Evolutionary conservation across 441 rosid genomes (phyloP), one percentile per base, ranked within the genome.

Genomic region (Geranium incanum): DNA sequence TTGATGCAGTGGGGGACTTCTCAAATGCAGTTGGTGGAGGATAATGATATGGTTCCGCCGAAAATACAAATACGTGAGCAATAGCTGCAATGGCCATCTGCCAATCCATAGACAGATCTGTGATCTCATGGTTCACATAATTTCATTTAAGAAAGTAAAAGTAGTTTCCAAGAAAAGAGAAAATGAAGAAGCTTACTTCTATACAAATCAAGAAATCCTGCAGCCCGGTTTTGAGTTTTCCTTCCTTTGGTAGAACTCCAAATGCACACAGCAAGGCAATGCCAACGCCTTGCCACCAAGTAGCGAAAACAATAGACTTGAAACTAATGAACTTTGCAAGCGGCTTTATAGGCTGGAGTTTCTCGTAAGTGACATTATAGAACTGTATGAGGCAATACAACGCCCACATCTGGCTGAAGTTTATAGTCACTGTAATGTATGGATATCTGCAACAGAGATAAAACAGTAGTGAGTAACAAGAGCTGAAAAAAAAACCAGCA

Each of bases 341-440:
- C 0, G 97, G 97, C 82, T 81, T 90, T 77, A 92, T 92, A 5
- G 84, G 83, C 69, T 77, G 80, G 52, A 94, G 93, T 16, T 86
- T 82, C 79, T 90, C 92, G 41, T 88, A 93, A 7, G 88, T 86
- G 16, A 78, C 91, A 57, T 86, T 84, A 71, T 90, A 94, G 90
- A 94, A 90, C 83, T 90, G 95, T 48, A 94, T 86, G 5, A 94
- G 86, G 88, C 97, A 92, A 79, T 84, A 91, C 36, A 92, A 72
- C 68, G 94, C 97, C 94, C 97, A 94, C 97, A 88, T 88, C 78
- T 89, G 97, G 80, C 99, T 94, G 83, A 94, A 94, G 87, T 94
- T 94, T 73, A 90, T 75, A 23, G 89, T 87, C 70, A 86, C 78
- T 2, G 83, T 83, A 45, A 94, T 81, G 84, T 88, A 89, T 0